phyloP scores from a whole-genome alignment of 805 yeast genomes.

The Wickerhamiella sorbophila region DNA sequence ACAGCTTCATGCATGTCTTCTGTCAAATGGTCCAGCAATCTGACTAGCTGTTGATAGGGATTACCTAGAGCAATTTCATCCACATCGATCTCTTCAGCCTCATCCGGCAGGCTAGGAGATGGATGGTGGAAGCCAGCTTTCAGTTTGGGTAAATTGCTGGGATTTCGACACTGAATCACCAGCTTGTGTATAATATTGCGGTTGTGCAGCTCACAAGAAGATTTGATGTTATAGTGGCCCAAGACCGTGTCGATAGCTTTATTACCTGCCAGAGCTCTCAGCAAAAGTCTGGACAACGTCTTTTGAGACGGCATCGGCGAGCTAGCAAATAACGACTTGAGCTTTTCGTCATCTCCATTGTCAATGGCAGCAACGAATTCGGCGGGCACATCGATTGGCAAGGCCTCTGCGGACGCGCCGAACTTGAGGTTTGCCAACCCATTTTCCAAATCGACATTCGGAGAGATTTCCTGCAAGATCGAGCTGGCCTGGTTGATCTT shows the following conservation, averaged over 20 bases:
- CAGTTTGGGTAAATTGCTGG: slow-evolving; percentile 21
- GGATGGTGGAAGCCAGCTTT: neutral
- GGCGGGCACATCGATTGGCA: neutral
- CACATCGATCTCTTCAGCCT: slow-evolving; percentile 1
- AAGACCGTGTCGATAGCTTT: slow-evolving; percentile 38
- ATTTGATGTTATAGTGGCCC: slow-evolving; percentile 36
- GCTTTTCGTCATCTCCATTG: slow-evolving; percentile 32
- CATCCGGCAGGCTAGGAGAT: neutral
- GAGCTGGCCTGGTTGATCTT: slow-evolving; percentile 30
- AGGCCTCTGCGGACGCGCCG: slow-evolving; percentile 2
- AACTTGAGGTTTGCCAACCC: slow-evolving; percentile 1
- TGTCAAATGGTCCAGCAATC: slow-evolving; percentile 44
- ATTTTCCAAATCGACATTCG: slow-evolving; percentile 4
- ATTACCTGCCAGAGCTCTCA: slow-evolving; percentile 13
- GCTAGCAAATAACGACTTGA: slow-evolving; percentile 25
- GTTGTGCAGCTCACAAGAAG: slow-evolving; percentile 60
- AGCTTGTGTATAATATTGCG: slow-evolving; percentile 79
- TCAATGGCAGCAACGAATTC: slow-evolving; percentile 20
- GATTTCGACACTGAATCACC: slow-evolving; percentile 33
- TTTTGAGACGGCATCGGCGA: slow-evolving; percentile 34
- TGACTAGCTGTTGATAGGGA: slow-evolving; percentile 16
- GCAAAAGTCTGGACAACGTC: slow-evolving; percentile 18
- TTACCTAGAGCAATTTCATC: slow-evolving; percentile 18
- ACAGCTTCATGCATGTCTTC: slow-evolving; percentile 40
- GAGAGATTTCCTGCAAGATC: slow-evolving; percentile 19